phyloP scores from a whole-genome alignment of 306 rosid genomes.

The Elaeagnus macrophylla region DNA sequence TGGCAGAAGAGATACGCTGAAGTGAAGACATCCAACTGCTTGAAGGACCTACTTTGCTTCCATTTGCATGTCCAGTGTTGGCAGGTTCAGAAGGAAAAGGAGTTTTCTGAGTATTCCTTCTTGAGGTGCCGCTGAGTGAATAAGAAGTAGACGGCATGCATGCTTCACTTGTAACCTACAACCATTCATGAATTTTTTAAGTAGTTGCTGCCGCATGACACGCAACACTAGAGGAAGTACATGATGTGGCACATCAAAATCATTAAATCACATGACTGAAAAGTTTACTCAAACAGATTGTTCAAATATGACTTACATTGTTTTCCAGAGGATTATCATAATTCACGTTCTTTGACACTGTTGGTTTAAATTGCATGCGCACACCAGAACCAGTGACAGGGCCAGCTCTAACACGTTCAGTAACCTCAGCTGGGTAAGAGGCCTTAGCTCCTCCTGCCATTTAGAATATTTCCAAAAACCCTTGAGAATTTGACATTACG shows the following conservation, averaged over 20 bases:
- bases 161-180: slow-evolving; percentile 50
- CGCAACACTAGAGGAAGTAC: too few species aligned
- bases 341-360: slow-evolving; percentile 43
- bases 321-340: slow-evolving; percentile 55
- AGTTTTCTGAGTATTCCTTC: slow-evolving; percentile 48
- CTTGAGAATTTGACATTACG: neutral
- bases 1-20: slow-evolving; percentile 70
- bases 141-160: slow-evolving; percentile 49
- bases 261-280: neutral
- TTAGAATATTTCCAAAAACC: slow-evolving; percentile 10
- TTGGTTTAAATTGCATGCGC: slow-evolving; percentile 66
- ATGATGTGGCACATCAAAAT: neutral
- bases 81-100: slow-evolving; percentile 41
- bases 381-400: slow-evolving; percentile 48
- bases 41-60: slow-evolving; percentile 63
- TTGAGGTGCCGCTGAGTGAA: slow-evolving; percentile 49
- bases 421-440: slow-evolving; percentile 38
- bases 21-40: slow-evolving; percentile 86
- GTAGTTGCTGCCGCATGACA: neutral
- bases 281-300: neutral
- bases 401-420: slow-evolving; percentile 50
- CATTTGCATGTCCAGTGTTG: slow-evolving; percentile 45
- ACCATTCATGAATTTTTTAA: neutral
- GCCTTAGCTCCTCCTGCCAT: slow-evolving; percentile 29
- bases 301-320: slow-evolving; percentile 42